These are phyloP conservation scores for Russula olivacea DNA, from an alignment of 768 basidiomycete species.

Conservation along the genomic window DNA sequence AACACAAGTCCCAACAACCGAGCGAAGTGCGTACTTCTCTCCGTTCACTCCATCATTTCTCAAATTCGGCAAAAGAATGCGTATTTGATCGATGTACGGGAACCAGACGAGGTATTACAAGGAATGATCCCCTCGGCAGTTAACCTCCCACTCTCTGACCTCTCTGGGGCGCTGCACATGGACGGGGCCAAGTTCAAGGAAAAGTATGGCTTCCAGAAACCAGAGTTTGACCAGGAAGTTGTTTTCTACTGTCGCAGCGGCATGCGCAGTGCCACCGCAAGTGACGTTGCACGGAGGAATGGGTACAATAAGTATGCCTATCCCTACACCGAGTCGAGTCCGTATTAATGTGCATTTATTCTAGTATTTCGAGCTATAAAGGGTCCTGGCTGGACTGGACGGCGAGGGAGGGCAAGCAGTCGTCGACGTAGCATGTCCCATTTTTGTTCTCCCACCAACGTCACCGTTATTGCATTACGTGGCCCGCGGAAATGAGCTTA, in stretches of 20 bases:
- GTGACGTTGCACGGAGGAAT: constrained; percentile 36
- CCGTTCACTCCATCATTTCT: constrained; percentile 20
- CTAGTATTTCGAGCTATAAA: constrained; percentile 55
- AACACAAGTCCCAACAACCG: constrained; percentile 73
- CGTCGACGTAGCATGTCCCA: constrained; percentile 10
- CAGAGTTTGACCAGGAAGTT: constrained; percentile 38
- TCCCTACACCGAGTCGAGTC: too few relatives aligned
- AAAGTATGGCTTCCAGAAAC: constrained; percentile 34
- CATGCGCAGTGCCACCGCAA: constrained; percentile 41
- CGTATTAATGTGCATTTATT: background rate
- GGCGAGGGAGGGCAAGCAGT: constrained; percentile 43
- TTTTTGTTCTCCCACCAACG: background rate
- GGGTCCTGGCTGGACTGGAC: constrained; percentile 91
- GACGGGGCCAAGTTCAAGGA: constrained; percentile 32
- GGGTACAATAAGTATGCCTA: constrained; percentile 38
- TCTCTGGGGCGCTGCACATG: constrained; percentile 36
- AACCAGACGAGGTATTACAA: constrained; percentile 44
- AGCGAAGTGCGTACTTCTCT: constrained; percentile 42
- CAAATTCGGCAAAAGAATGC: constrained; percentile 43
- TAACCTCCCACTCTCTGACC: constrained; percentile 42
- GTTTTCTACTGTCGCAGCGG: constrained; percentile 50
- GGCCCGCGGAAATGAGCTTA: constrained; percentile 6
- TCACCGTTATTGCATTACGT: background rate
- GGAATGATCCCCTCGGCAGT: constrained; percentile 48
- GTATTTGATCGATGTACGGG: constrained; percentile 83